These are phyloP conservation scores for Cladobotryum protrusum DNA, from an alignment of 2,329 filamentous ascomycete species.

Conservation along the genomic window DNA sequence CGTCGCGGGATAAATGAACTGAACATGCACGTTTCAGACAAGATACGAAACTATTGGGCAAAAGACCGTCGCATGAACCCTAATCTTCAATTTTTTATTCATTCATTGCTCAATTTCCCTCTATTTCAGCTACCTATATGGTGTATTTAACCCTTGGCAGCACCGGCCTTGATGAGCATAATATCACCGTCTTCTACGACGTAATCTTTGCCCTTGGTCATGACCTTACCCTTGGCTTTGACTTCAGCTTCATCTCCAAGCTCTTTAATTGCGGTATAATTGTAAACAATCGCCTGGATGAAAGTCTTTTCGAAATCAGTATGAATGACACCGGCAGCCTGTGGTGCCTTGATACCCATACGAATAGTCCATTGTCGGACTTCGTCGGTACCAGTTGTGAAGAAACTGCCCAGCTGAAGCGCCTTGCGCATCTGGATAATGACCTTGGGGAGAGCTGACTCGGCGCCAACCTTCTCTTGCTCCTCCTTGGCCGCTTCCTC, in stretches of 20 bases:
- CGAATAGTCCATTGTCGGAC: constrained; percentile 98
- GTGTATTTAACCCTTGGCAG: constrained; percentile 58
- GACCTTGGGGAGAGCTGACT: constrained; percentile 87
- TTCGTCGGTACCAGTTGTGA: constrained; percentile 93
- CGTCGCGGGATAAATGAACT: too few relatives aligned
- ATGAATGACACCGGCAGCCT: constrained; percentile 96
- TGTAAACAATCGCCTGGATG: constrained; percentile 93
- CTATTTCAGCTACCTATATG: background rate
- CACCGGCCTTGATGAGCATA: constrained; percentile 84
- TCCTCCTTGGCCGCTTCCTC: constrained; percentile 76
- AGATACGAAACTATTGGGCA: too few relatives aligned
- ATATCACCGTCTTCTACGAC: constrained; percentile 77
- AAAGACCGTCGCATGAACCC: too few relatives aligned
- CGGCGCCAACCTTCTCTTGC: constrained; percentile 79
- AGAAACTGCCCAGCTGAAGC: constrained; percentile 88
- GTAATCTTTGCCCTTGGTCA: constrained; percentile 99
- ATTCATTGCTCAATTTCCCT: constrained; percentile 7
- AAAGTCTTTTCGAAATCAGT: constrained; percentile 99
- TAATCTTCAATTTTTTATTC: background rate
- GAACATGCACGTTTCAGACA: too few relatives aligned
- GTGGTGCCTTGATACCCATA: constrained; percentile 92
- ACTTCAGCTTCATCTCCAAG: constrained; percentile 81
- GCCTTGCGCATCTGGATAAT: constrained; percentile 89
- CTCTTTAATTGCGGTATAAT: constrained; percentile 75
- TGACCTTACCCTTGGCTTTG: constrained; percentile 90